Conservation (phyloP, 169 alveolate species). For the Theileria annulata region DNA sequence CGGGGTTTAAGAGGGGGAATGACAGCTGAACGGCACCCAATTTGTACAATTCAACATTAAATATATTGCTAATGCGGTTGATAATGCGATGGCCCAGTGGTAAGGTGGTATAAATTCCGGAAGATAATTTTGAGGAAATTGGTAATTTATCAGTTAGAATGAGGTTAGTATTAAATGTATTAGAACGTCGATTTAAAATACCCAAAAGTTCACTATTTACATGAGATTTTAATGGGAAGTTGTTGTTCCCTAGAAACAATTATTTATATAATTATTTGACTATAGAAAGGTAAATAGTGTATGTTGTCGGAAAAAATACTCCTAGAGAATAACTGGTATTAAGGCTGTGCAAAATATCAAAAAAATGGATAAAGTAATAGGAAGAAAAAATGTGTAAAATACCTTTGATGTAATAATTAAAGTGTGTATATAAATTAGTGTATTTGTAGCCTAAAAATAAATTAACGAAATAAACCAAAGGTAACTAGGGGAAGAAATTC, state of each 20-base stretch:
- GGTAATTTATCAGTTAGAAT: slow-evolving; percentile 33
- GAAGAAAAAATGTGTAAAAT: background rate
- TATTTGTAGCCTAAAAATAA: background rate
- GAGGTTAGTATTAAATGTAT: background rate
- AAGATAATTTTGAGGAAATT: slow-evolving; percentile 24
- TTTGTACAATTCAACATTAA: slow-evolving; percentile 51
- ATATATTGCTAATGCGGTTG: slow-evolving; percentile 35
- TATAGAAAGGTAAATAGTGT: too few species aligned
- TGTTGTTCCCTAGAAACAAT: background rate
- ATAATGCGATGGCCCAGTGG: slow-evolving; percentile 58
- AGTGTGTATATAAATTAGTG: background rate
- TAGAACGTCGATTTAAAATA: slow-evolving; percentile 14
- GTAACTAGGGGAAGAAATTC: background rate
- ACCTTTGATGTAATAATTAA: background rate
- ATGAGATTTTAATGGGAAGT: background rate
- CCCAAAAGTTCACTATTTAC: slow-evolving; percentile 25
- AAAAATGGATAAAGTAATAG: background rate
- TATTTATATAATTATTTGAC: background rate
- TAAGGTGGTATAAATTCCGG: slow-evolving; percentile 38
- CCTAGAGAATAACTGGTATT: background rate
- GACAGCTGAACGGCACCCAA: slow-evolving; percentile 42
- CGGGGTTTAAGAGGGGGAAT: slow-evolving; percentile 53
- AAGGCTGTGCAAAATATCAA: too few species aligned
- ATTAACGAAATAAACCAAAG: background rate
- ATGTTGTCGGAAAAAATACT: background rate